Percentiles rank a stretch among this genome's conserved stretches.
Conservation (phyloP, 148 eudicot species). For the Persicaria maculosa region DNA sequence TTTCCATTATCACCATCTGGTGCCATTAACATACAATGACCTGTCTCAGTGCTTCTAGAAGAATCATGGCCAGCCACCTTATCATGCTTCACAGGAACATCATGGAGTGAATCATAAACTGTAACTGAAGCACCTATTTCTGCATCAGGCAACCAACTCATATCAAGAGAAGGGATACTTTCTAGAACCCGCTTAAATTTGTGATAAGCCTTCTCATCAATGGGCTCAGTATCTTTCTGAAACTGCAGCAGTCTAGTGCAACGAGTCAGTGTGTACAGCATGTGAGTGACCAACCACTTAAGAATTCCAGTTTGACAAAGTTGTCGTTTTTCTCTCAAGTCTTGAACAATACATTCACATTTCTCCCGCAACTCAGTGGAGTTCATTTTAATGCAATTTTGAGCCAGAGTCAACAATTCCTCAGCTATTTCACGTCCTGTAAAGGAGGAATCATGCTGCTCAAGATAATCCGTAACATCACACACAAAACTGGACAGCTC, state of each 20-base stretch:
- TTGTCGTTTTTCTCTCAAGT: constrained; percentile 47
- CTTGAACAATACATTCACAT: constrained; percentile 57
- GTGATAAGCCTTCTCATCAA: constrained; percentile 38
- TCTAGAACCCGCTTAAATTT: constrained; percentile 41
- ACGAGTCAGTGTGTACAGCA: constrained; percentile 61
- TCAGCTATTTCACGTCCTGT: constrained; percentile 33
- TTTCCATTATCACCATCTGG: background rate
- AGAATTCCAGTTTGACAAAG: constrained; percentile 37
- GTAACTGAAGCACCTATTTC: constrained; percentile 23
- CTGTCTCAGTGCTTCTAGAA: background rate
- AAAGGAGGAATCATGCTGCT: constrained; percentile 25
- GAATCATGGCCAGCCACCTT: background rate
- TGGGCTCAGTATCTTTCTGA: constrained; percentile 44
- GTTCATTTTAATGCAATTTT: constrained; percentile 36
- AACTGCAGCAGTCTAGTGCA: constrained; percentile 61
- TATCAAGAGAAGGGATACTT: constrained; percentile 49
- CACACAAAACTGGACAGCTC: constrained; percentile 42
- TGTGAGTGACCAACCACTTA: constrained; percentile 49
- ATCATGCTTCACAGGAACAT: background rate
- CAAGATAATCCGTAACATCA: constrained; percentile 33
- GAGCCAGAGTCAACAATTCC: constrained; percentile 40
- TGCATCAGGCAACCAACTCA: constrained; percentile 35
- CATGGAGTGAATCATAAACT: constrained; percentile 13
- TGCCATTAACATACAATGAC: background rate
- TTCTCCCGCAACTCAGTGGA: constrained; percentile 36